A percentile compares a stretch with the other conserved stretches of the same genome.
phyloP scores from a whole-genome alignment of 768 basidiomycete species.

The Xerocomellus amylosporus region DNA sequence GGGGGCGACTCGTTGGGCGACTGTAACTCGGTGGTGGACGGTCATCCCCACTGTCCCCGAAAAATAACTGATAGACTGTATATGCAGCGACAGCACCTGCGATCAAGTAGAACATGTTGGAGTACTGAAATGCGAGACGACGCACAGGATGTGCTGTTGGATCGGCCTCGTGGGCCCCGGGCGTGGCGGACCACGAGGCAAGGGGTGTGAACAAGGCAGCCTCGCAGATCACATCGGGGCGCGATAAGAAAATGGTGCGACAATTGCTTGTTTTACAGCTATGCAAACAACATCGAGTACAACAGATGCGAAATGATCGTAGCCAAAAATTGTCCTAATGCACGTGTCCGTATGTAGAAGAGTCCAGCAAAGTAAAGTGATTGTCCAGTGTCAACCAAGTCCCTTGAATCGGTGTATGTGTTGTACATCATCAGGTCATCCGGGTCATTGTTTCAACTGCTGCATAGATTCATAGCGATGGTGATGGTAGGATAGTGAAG shows the following conservation, averaged over 20 bases:
- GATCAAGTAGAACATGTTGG: slow-evolving; percentile 14
- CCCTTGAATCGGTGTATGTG: slow-evolving; percentile 1
- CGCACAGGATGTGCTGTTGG: neutral
- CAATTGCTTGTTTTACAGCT: neutral
- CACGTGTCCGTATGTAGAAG: neutral
- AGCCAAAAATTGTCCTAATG: slow-evolving; percentile 4
- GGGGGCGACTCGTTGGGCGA: neutral
- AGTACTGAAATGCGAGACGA: neutral
- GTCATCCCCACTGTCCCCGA: slow-evolving; percentile 7
- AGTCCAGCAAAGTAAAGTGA: slow-evolving; percentile 2
- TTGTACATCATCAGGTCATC: slow-evolving; percentile 19
- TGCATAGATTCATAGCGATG: slow-evolving; percentile 5
- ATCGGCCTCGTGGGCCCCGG: neutral
- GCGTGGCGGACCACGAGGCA: neutral
- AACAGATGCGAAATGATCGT: slow-evolving; percentile 1
- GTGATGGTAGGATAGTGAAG: slow-evolving; percentile 42
- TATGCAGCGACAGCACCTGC: slow-evolving; percentile 10
- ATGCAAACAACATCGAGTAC: slow-evolving; percentile 10
- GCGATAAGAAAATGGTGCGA: neutral
- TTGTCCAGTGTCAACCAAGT: slow-evolving; percentile 15
- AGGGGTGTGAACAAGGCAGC: neutral
- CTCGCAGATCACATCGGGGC: neutral
- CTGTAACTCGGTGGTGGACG: neutral
- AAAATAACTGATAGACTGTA: slow-evolving; percentile 10
- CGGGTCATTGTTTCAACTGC: neutral